Percentiles rank a stretch among this genome's conserved stretches.
Evolutionary conservation across 768 basidiomycete genomes (phyloP).

Genomic region (Auricularia sp.): DNA sequence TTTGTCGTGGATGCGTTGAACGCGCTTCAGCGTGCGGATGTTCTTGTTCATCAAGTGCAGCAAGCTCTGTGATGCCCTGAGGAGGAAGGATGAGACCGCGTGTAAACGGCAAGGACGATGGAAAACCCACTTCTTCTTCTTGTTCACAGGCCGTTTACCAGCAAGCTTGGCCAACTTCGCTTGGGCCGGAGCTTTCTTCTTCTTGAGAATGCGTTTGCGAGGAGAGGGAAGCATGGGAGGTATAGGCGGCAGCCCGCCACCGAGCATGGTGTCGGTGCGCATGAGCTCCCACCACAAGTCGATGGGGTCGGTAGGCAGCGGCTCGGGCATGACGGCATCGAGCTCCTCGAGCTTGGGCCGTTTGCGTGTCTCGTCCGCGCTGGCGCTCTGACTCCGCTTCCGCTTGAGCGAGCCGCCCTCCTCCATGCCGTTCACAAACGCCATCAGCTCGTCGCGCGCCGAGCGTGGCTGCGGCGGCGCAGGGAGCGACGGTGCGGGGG

Average conservation of each 20-base stretch:
- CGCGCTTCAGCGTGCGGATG: conserved; percentile 61
- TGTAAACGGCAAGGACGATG: not conserved
- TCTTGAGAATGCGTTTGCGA: conserved; percentile 1
- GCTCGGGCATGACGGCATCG: not conserved
- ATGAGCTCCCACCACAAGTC: conserved; percentile 70
- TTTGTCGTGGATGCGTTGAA: conserved; percentile 63
- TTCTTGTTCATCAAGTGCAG: conserved; percentile 68
- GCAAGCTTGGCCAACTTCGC: not conserved
- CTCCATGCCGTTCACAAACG: not conserved
- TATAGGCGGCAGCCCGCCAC: conserved; percentile 52
- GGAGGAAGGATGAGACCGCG: not conserved
- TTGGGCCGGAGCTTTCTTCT: not conserved
- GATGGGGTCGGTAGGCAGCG: conserved; percentile 7
- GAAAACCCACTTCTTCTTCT: not conserved
- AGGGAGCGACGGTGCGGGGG: not conserved
- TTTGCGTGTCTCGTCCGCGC: not conserved
- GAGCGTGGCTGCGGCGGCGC: not conserved
- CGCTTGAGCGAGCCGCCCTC: not conserved
- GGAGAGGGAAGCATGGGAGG: conserved; percentile 11
- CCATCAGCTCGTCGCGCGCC: not conserved
- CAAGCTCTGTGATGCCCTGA: conserved; percentile 18
- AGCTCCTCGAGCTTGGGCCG: not conserved
- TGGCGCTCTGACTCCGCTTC: not conserved
- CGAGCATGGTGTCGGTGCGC: conserved; percentile 49
- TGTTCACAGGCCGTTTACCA: not conserved